phyloP scores from a whole-genome alignment of 805 yeast genomes.

The Starmerella vitae region DNA sequence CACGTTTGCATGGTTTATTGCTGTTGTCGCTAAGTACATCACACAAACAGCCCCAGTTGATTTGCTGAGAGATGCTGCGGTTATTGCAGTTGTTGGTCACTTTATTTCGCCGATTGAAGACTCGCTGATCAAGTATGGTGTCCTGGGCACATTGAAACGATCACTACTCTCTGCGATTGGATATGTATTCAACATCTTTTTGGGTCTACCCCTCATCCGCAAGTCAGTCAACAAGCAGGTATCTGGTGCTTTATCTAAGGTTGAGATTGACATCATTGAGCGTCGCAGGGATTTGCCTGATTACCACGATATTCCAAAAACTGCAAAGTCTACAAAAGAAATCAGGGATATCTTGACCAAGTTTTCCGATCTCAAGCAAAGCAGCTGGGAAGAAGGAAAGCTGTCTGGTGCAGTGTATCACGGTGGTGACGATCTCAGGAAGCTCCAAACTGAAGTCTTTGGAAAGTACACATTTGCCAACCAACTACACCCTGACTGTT shows the following conservation, averaged over 20 bases:
- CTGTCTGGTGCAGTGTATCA: constrained; percentile 95
- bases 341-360: constrained; percentile 41
- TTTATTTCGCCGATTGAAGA: constrained; percentile 13
- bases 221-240: constrained; percentile 51
- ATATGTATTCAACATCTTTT: constrained; percentile 20
- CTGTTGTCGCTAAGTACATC: background rate
- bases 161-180: constrained; percentile 5
- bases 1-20: background rate
- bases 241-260: constrained; percentile 30
- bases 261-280: constrained; percentile 48
- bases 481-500: constrained; percentile 92
- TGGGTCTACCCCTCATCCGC: constrained; percentile 40
- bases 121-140: constrained; percentile 17
- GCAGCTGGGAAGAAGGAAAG: constrained; percentile 73
- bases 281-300: constrained; percentile 32
- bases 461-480: constrained; percentile 72
- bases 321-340: constrained; percentile 39
- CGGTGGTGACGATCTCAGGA: constrained; percentile 69
- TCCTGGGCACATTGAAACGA: constrained; percentile 13
- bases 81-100: constrained; percentile 10
- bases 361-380: constrained; percentile 36
- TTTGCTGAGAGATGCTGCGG: constrained; percentile 8
- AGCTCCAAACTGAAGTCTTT: constrained; percentile 65
- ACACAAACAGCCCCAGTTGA: background rate
- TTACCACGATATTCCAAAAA: constrained; percentile 37